Conservation (phyloP, 2,329 filamentous ascomycete species). For the Dactylellina cionopaga region DNA sequence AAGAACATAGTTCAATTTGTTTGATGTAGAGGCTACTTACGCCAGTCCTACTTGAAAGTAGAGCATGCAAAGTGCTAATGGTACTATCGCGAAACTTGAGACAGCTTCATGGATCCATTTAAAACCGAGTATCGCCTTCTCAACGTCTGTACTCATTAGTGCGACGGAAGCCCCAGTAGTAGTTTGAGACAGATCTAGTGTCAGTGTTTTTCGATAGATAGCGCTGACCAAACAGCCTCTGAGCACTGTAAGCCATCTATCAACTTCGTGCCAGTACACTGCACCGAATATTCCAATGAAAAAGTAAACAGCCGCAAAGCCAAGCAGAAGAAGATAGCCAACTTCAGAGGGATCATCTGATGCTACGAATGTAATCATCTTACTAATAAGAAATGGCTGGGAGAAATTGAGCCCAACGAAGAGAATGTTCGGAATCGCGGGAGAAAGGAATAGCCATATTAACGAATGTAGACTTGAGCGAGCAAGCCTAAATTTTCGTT, state of each 20-base stretch:
- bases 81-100: conserved; percentile 60
- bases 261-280: conserved; percentile 56
- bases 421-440: conserved; percentile 56
- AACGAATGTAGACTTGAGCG: conserved; percentile 39
- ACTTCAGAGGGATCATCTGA: conserved; percentile 37
- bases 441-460: conserved; percentile 34
- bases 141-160: conserved; percentile 66
- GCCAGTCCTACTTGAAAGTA: conserved; percentile 59
- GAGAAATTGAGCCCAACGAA: conserved; percentile 58
- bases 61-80: conserved; percentile 59
- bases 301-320: conserved; percentile 32
- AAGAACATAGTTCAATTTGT: background rate
- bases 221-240: conserved; percentile 60
- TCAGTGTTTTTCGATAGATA: conserved; percentile 60
- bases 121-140: conserved; percentile 61
- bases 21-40: conserved; percentile 55
- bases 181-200: conserved; percentile 58
- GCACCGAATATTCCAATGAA: conserved; percentile 52
- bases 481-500: conserved; percentile 28
- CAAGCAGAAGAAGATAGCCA: conserved; percentile 33
- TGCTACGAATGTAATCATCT: conserved; percentile 53
- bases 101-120: conserved; percentile 62
- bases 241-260: conserved; percentile 58
- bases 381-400: conserved; percentile 59
- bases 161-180: conserved; percentile 63